Evolutionary conservation across 805 yeast species (phyloP).

Genomic region (Ogataea nonfermentans): DNA sequence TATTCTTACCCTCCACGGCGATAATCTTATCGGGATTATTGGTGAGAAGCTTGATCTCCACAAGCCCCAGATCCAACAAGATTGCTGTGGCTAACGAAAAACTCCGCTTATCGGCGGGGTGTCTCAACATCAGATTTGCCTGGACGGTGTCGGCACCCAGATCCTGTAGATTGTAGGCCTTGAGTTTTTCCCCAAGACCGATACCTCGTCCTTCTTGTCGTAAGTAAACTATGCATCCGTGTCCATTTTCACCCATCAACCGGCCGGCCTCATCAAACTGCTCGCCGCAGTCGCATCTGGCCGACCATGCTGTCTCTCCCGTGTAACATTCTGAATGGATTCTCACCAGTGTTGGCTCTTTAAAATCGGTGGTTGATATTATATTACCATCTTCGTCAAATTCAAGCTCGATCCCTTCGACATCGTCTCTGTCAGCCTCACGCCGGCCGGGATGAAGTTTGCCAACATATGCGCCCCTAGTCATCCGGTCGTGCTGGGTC

Average conservation of each 20-base stretch:
- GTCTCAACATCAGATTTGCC: conserved; percentile 87
- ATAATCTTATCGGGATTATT: conserved; percentile 95
- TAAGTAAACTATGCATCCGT: conserved; percentile 91
- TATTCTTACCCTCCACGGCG: conserved; percentile 88
- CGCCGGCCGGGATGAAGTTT: conserved; percentile 82
- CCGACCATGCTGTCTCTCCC: conserved; percentile 99
- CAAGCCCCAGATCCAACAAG: conserved; percentile 73
- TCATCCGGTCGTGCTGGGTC: conserved; percentile 90
- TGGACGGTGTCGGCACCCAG: conserved; percentile 98
- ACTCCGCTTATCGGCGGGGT: conserved; percentile 97
- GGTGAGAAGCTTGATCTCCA: conserved; percentile 73
- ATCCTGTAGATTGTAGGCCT: conserved; percentile 96
- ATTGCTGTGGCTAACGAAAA: conserved; percentile 94
- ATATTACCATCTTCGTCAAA: conserved; percentile 43
- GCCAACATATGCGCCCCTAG: conserved; percentile 97
- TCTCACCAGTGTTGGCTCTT: conserved; percentile 63
- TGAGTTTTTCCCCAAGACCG: conserved; percentile 95
- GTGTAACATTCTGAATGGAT: conserved; percentile 98
- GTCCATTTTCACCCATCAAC: conserved; percentile 80
- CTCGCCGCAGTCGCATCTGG: conserved; percentile 99
- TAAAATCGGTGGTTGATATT: conserved; percentile 29
- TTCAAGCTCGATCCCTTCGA: conserved; percentile 35
- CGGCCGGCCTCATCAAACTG: conserved; percentile 98
- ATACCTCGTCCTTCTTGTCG: conserved; percentile 99
- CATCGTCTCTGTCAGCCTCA: conserved; percentile 61